These are phyloP conservation scores for Arthrobotrys conoides DNA, from an alignment of 2,329 filamentous ascomycete species.

Conservation along the genomic window DNA sequence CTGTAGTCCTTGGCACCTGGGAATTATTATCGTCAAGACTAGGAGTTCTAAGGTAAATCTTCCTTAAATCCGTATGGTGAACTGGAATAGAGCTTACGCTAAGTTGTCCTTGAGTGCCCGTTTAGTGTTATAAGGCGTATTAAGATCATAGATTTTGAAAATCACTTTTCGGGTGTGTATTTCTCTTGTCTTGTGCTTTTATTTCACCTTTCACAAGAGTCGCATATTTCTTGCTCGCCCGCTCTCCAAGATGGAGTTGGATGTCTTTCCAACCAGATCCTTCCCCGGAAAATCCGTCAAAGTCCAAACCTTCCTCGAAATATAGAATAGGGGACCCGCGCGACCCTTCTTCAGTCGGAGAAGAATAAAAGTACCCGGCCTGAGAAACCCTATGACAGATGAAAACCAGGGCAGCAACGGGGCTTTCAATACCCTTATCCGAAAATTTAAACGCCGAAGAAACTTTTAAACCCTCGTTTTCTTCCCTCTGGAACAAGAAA, in stretches of 20 bases:
- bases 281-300: not conserved
- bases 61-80: no score
- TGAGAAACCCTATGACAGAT: not conserved
- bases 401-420: not conserved
- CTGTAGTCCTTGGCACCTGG: constrained; percentile 17
- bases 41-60: not conserved
- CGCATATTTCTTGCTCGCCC: not conserved
- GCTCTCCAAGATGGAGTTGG: not conserved
- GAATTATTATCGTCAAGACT: not conserved
- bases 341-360: not conserved
- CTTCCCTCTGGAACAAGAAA: not conserved
- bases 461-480: not conserved
- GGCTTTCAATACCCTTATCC: not conserved
- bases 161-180: not conserved
- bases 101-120: constrained; percentile 10
- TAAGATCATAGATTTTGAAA: constrained; percentile 42
- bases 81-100: constrained; percentile 6
- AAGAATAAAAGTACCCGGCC: not conserved
- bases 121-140: not conserved
- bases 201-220: not conserved
- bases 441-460: not conserved
- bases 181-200: not conserved
- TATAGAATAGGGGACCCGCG: not conserved
- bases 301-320: not conserved
- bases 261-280: not conserved